Evolutionary conservation across 345 rosid genomes (phyloP).

Genomic region (Ceriops tagal): DNA sequence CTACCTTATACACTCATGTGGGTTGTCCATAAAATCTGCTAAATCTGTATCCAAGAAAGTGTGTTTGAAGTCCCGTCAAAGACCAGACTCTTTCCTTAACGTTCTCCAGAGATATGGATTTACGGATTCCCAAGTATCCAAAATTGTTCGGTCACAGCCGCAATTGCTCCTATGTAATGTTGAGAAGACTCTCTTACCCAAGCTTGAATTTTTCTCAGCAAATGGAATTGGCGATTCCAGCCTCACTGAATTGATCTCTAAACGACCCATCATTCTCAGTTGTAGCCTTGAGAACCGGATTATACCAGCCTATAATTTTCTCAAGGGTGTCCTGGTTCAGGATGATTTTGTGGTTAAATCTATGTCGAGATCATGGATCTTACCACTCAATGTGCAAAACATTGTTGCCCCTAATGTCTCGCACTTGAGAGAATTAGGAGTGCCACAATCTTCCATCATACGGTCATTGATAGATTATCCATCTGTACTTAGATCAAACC

Average conservation of each 20-base stretch:
- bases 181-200: conserved; percentile 34
- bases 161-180: conserved; percentile 28
- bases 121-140: conserved; percentile 31
- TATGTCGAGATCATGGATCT: conserved; percentile 15
- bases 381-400: not conserved
- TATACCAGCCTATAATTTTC: conserved; percentile 37
- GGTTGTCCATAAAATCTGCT: conserved; percentile 40
- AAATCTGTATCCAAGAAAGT: conserved; percentile 24
- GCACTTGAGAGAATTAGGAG: not conserved
- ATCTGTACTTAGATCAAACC: too few species aligned
- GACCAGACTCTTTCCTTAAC: conserved; percentile 34
- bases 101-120: conserved; percentile 39
- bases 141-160: conserved; percentile 35
- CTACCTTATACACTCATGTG: conserved; percentile 42
- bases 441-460: not conserved
- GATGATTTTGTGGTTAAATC: conserved; percentile 37
- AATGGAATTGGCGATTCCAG: conserved; percentile 32
- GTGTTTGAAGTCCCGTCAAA: conserved; percentile 23
- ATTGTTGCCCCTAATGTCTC: not conserved
- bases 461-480: too few species aligned
- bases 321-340: conserved; percentile 28
- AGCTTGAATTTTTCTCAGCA: conserved; percentile 37
- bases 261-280: conserved; percentile 33
- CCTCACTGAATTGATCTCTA: conserved; percentile 29
- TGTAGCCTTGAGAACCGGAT: conserved; percentile 37